Conservation (phyloP, 805 yeast species). For the Ogataea populi-albae region DNA sequence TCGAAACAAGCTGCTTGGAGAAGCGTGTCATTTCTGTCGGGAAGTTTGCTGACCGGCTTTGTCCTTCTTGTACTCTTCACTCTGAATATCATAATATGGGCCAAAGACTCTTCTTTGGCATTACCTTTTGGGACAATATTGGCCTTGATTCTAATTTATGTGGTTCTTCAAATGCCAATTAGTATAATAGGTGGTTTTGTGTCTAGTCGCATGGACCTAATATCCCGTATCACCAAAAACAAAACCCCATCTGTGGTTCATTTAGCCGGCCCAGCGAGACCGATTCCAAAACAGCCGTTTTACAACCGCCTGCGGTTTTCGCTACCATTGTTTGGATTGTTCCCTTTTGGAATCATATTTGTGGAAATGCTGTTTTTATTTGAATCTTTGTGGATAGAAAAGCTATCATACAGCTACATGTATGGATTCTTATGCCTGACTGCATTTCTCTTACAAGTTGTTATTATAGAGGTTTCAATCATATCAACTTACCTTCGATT, state of each 20-base stretch:
- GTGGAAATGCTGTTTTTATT: slow-evolving; percentile 72
- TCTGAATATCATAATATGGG: slow-evolving; percentile 72
- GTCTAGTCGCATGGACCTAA: slow-evolving; percentile 26
- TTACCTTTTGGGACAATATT: slow-evolving; percentile 76
- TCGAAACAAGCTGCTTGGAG: slow-evolving; percentile 39
- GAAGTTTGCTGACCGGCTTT: slow-evolving; percentile 45
- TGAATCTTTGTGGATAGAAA: slow-evolving; percentile 77
- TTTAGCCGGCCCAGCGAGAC: slow-evolving; percentile 7
- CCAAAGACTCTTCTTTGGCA: slow-evolving; percentile 68
- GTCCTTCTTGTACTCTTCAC: slow-evolving; percentile 50
- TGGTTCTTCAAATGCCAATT: slow-evolving; percentile 69
- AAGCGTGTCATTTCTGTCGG: slow-evolving; percentile 42
- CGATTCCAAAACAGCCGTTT: slow-evolving; percentile 37
- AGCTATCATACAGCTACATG: slow-evolving; percentile 73
- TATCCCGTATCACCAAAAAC: slow-evolving; percentile 14
- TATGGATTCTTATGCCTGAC: slow-evolving; percentile 74
- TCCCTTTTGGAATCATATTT: slow-evolving; percentile 79
- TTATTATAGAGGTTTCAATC: slow-evolving; percentile 68
- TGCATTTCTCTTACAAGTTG: slow-evolving; percentile 53
- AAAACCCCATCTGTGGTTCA: slow-evolving; percentile 11
- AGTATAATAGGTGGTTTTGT: slow-evolving; percentile 68
- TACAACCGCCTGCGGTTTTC: slow-evolving; percentile 33
- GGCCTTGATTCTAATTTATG: slow-evolving; percentile 54
- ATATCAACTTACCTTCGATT: slow-evolving; percentile 65
- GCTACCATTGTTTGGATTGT: slow-evolving; percentile 56